Percentiles rank a stretch among this genome's conserved stretches.
Evolutionary conservation across 108 stramenopile genomes (phyloP).

Genomic region (Nannochloropsis oceanica): DNA sequence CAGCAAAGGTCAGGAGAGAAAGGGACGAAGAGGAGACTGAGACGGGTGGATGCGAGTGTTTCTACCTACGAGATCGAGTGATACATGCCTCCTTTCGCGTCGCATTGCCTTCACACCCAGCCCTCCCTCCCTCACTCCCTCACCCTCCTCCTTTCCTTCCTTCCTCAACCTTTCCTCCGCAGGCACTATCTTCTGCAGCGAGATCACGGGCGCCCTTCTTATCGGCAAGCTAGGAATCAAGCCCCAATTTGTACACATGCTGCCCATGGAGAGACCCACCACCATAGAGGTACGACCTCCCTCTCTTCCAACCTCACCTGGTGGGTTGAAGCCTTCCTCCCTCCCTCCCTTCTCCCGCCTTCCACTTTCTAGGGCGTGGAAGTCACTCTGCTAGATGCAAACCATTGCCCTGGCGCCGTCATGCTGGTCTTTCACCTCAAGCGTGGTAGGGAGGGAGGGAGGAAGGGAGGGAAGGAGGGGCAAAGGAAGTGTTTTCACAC

Average conservation of each 20-base stretch:
- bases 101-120: no score
- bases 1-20: neutral
- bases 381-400: slow-evolving; percentile 50
- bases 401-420: slow-evolving; percentile 67
- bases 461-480: neutral
- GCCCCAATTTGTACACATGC: slow-evolving; percentile 11
- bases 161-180: neutral
- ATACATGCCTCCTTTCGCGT: neutral
- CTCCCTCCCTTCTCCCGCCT: neutral
- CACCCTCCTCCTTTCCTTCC: neutral
- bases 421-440: slow-evolving; percentile 55
- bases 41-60: neutral
- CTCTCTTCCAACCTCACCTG: neutral
- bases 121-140: neutral
- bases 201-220: slow-evolving; percentile 11
- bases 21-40: neutral
- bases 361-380: slow-evolving; percentile 4
- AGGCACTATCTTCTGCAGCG: slow-evolving; percentile 9
- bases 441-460: neutral
- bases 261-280: slow-evolving; percentile 13
- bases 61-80: neutral
- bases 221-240: slow-evolving; percentile 17
- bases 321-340: neutral
- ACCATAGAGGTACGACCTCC: neutral
- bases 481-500: neutral